Conservation (phyloP, 2,329 filamentous ascomycete genomes). For the Aureobasidium lini region DNA sequence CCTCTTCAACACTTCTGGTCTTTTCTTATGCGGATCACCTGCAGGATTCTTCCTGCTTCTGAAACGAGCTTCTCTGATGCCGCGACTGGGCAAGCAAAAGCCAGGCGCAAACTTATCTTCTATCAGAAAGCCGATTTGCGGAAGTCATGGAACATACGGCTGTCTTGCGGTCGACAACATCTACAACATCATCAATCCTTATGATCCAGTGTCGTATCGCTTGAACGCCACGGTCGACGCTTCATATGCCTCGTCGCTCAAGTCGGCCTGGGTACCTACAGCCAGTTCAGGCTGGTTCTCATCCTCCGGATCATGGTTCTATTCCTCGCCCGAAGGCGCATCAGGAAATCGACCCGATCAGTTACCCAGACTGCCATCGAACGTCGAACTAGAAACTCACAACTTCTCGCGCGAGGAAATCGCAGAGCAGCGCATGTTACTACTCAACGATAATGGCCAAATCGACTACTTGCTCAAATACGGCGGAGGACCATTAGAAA, state of each 20-base stretch:
- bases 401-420: slow-evolving; percentile 90
- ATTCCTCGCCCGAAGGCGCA: slow-evolving; percentile 14
- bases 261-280: slow-evolving; percentile 70
- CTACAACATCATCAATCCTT: slow-evolving; percentile 81
- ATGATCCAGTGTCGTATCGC: slow-evolving; percentile 79
- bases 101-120: slow-evolving; percentile 55
- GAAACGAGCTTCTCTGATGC: slow-evolving; percentile 63
- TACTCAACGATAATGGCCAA: slow-evolving; percentile 94
- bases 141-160: slow-evolving; percentile 72
- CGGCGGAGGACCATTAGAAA: slow-evolving; percentile 79
- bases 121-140: slow-evolving; percentile 53
- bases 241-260: slow-evolving; percentile 67
- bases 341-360: slow-evolving; percentile 23
- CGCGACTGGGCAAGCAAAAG: slow-evolving; percentile 68
- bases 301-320: slow-evolving; percentile 15
- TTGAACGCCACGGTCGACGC: slow-evolving; percentile 86
- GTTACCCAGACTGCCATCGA: slow-evolving; percentile 36
- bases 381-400: slow-evolving; percentile 87
- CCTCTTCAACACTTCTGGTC: slow-evolving; percentile 83
- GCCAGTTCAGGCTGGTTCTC: slow-evolving; percentile 47
- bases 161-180: slow-evolving; percentile 92
- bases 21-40: slow-evolving; percentile 86
- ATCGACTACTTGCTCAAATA: slow-evolving; percentile 84
- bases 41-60: slow-evolving; percentile 88
- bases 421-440: slow-evolving; percentile 76